Base-by-base conservation (phyloP, 2,329 filamentous ascomycete genomes). In the Amphichorda felina region DNA sequence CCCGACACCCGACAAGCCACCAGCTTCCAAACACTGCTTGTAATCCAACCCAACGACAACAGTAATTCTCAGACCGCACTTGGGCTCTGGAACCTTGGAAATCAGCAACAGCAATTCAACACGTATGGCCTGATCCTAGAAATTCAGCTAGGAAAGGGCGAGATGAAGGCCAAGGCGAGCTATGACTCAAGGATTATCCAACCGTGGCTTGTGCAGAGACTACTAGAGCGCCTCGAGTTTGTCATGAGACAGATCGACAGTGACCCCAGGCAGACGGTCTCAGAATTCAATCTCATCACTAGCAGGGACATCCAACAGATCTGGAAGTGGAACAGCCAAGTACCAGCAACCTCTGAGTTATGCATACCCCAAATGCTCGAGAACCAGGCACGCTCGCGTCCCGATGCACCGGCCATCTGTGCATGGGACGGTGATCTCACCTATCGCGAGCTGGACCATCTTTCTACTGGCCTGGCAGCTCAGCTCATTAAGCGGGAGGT, bases 391-490 rank as follows among this genome's bases (percentile, higher is more conserved):
- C 6, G 4, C 15, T 17, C 14, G 17, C 30, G 17, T 28, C 59
- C 62, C 0, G 38, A 45, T 13, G 46, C 49, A 10, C 43, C 48
- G 4, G 63, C 63, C 16, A 53, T 66, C 22, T 46, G 57, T 33
- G 61, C 63, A 2, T 65, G 61, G 60, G 62, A 66, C 38, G 62
- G 62, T 40, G 35, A 51, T 30, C 54, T 64, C 36, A 62, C 60
- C 9, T 67, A 65, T 37, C 35, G 46, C 27, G 53, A 66, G 27
- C 48, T 66, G 4, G 28, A 44, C 28, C 16, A 17, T 6, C 29
- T 41, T 17, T 33, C 41, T 3, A 32, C 37, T 10, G 28, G 27
- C 3, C 31, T 46, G 2, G 45, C 43, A 24, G n/a, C 14, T 18
- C 31, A 38, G 14, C 38, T 45, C 1, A 14, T 28, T 7, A 18